Evolutionary conservation across 768 basidiomycete genomes (phyloP), one percentile per base, ranked within the genome.

Genomic region (Tylopilus intermedius): DNA sequence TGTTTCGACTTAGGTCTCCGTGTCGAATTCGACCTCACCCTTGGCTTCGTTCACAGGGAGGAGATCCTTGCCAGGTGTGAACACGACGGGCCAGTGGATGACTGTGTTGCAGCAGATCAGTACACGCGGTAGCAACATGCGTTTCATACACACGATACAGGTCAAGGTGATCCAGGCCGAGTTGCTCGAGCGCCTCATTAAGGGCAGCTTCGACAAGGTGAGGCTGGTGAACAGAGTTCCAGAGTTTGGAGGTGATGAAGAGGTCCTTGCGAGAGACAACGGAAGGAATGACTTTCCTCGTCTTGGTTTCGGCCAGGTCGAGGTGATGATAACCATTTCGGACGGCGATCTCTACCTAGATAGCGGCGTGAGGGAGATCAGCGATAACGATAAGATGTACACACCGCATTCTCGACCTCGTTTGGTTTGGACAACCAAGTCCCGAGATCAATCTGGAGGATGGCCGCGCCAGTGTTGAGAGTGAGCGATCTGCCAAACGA

Each of bases 271-370:
- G 86, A 63, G 83, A 79, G 54, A 90, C 87, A 49, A 90, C 85
- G 8, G 80, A 79, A 1, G 83, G 83, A 54, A 90, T 82, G 63
- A 91, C 79, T 64, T 86, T 86, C 69, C 69, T 87, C 88, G 52
- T 82, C 75, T 68, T 91, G 90, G 68, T 93, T 94, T 56, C 74
- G 64, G 90, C 91, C 18, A 88, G 78, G 68, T 94, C 91, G 58
- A 94, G 80, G 69, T 94, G 91, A 45, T 88, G 77, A 67, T 92
- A 93, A 1, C 90, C 90, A 27, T 79, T 77, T 48, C 77, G 74
- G 32, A 94, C 77, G 27, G 91, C 90, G 59, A 76, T 74, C 67
- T 88, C 86, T 47, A 89, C 86, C 88, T 89, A 55, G 7, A 39
- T n/a, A 27, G 26, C 9, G 47, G 26, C 5, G 42, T 56, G 18